A percentile compares a stretch with the other conserved stretches of the same genome.
Conservation (phyloP, 495 filamentous ascomycete species). For the Neurospora sp. region DNA sequence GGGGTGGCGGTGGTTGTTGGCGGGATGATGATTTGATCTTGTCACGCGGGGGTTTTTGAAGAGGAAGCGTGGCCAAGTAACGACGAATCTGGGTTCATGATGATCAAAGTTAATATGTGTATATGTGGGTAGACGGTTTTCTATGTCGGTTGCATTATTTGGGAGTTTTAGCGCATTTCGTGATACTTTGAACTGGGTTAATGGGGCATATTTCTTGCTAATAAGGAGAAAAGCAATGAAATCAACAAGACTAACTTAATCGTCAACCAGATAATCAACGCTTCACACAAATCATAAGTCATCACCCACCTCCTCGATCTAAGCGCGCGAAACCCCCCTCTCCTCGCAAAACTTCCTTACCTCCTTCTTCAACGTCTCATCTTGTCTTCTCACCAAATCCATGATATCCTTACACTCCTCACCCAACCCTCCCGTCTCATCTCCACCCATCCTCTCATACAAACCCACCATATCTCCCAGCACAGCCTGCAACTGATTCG, state of each 20-base stretch:
- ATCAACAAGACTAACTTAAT: background rate
- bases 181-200: background rate
- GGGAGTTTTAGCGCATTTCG: background rate
- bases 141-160: background rate
- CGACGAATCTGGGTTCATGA: background rate
- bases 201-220: background rate
- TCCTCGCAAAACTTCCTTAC: slow-evolving; percentile 73
- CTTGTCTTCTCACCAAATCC: slow-evolving; percentile 58
- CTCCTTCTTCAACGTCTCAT: slow-evolving; percentile 61
- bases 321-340: slow-evolving; percentile 36
- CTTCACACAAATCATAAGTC: background rate
- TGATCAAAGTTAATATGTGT: background rate
- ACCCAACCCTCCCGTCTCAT: slow-evolving; percentile 23
- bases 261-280: background rate
- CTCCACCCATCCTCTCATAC: slow-evolving; percentile 39
- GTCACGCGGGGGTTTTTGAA: background rate
- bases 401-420: slow-evolving; percentile 48
- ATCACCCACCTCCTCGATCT: background rate
- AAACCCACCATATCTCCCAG: slow-evolving; percentile 63
- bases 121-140: background rate
- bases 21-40: background rate
- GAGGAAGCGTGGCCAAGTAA: background rate
- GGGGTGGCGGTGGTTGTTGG: background rate
- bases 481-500: slow-evolving; percentile 72
- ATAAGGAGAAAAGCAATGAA: background rate